Evolutionary conservation across 805 yeast species (phyloP).

Genomic region (Saccharomyces kudriavzevii): DNA sequence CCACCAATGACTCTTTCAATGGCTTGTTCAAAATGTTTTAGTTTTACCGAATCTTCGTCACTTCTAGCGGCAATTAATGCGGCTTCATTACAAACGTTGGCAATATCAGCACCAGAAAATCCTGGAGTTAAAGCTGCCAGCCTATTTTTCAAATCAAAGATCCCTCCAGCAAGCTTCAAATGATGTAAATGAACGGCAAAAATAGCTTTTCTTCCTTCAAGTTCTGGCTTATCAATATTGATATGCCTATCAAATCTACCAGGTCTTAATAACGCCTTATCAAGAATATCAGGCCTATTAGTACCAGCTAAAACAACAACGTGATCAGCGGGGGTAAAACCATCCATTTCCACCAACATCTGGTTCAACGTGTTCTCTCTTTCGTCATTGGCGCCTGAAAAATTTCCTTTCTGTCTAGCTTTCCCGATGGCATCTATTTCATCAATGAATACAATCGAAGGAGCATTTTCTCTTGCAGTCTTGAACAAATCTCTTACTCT

Average conservation of each 20-base stretch:
- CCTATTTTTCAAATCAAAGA: slow-evolving; percentile 65
- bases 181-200: slow-evolving; percentile 78
- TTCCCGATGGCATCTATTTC: slow-evolving; percentile 99
- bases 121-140: slow-evolving; percentile 96
- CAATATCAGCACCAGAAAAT: slow-evolving; percentile 96
- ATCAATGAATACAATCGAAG: slow-evolving; percentile 92
- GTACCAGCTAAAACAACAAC: slow-evolving; percentile 97
- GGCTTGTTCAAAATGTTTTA: slow-evolving; percentile 86
- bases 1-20: slow-evolving; percentile 97
- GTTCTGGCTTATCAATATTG: slow-evolving; percentile 84
- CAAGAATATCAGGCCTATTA: slow-evolving; percentile 88
- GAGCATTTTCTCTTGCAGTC: slow-evolving; percentile 89
- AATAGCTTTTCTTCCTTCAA: slow-evolving; percentile 90
- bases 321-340: slow-evolving; percentile 83
- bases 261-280: slow-evolving; percentile 88
- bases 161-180: slow-evolving; percentile 48
- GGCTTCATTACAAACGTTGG: slow-evolving; percentile 94
- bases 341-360: slow-evolving; percentile 97
- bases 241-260: slow-evolving; percentile 96
- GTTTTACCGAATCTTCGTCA: slow-evolving; percentile 58
- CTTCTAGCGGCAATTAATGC: slow-evolving; percentile 93
- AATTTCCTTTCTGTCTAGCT: slow-evolving; percentile 66
- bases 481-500: slow-evolving; percentile 92
- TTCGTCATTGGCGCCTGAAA: slow-evolving; percentile 84
- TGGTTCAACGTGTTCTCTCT: slow-evolving; percentile 95